Percentiles rank a stretch among this genome's conserved stretches.
Conservation (phyloP, 345 rosid species). For the Eutrema yunnanense region DNA sequence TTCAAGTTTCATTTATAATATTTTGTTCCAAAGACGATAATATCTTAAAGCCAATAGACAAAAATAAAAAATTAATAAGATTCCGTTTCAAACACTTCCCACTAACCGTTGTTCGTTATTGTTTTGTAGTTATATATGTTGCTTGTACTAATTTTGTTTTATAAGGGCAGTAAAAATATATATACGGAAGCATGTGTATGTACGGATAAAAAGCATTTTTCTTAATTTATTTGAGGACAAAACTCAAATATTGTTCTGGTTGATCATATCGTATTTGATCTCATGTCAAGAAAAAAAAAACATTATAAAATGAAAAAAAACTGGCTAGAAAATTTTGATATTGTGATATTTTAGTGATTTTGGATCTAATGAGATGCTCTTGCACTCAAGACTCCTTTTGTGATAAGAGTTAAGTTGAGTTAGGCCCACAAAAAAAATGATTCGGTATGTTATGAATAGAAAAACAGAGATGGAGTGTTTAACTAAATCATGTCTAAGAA, state of each 20-base stretch:
- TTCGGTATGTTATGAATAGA: conserved; percentile 5
- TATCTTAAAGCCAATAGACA: too few species aligned
- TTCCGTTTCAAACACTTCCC: not conserved
- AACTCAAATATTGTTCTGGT: not conserved
- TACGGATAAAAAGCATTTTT: not conserved
- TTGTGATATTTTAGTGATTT: not conserved
- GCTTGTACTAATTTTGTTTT: not conserved
- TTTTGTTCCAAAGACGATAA: too few species aligned
- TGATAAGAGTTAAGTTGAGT: not conserved
- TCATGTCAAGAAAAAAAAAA: not conserved
- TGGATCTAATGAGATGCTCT: not conserved
- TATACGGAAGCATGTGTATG: not conserved
- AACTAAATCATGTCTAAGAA: conserved; percentile 19
- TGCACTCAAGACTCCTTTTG: not conserved
- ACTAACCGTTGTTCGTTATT: not conserved
- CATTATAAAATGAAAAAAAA: not conserved
- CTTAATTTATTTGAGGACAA: not conserved
- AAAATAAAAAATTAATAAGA: not conserved
- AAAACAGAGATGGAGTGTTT: conserved; percentile 24
- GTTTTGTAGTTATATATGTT: not conserved
- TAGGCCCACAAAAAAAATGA: conserved; percentile 5
- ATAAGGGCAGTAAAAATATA: not conserved
- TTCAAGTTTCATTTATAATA: not conserved
- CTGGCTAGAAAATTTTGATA: not conserved
- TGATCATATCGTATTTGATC: not conserved